A percentile compares a stretch with the other conserved stretches of the same genome.
These are phyloP conservation scores for Elongisporangium senticosum DNA, from an alignment of 352 stramenopile genomes.

Conservation along the genomic window DNA sequence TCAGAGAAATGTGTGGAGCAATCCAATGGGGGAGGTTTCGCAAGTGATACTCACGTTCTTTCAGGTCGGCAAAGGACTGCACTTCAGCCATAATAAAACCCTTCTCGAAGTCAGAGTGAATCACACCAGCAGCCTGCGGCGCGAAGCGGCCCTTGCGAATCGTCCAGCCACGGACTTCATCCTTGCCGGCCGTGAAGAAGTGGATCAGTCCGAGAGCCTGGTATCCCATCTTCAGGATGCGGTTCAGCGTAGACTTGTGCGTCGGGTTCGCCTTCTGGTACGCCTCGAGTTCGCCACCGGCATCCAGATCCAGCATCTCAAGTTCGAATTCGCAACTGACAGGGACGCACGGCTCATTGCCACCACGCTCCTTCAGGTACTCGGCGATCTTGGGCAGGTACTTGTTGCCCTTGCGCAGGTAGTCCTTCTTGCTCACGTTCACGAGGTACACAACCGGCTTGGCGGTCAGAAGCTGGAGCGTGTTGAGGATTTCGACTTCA, in stretches of 20 bases:
- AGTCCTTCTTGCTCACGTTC: slow-evolving; percentile 99
- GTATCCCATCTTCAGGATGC: slow-evolving; percentile 98
- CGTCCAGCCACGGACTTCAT: slow-evolving; percentile 99
- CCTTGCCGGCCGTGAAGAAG: slow-evolving; percentile 98
- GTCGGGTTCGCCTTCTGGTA: slow-evolving; percentile 84
- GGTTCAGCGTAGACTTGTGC: slow-evolving; percentile 91
- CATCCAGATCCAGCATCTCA: slow-evolving; percentile 84
- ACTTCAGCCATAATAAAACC: slow-evolving; percentile 98
- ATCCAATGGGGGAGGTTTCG: not conserved
- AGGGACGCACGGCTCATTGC: slow-evolving; percentile 95
- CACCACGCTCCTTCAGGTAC: slow-evolving; percentile 95
- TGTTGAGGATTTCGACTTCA: slow-evolving; percentile 90
- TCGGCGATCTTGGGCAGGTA: slow-evolving; percentile 96
- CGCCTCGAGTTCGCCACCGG: slow-evolving; percentile 37
- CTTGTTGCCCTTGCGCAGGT: slow-evolving; percentile 98
- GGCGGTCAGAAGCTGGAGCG: slow-evolving; percentile 89
- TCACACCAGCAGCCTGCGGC: slow-evolving; percentile 97
- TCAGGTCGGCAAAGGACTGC: slow-evolving; percentile 83
- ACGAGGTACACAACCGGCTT: slow-evolving; percentile 98
- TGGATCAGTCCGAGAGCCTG: slow-evolving; percentile 97
- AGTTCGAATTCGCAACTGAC: slow-evolving; percentile 99
- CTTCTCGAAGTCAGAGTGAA: slow-evolving; percentile 99
- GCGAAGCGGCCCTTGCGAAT: slow-evolving; percentile 96
- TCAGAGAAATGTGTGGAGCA: not conserved
- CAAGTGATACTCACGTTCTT: slow-evolving; percentile 69